Evolutionary conservation across 495 filamentous ascomycete species (phyloP), one percentile per base, ranked within the genome.

Genomic region (Talaromyces proteolyticus): DNA sequence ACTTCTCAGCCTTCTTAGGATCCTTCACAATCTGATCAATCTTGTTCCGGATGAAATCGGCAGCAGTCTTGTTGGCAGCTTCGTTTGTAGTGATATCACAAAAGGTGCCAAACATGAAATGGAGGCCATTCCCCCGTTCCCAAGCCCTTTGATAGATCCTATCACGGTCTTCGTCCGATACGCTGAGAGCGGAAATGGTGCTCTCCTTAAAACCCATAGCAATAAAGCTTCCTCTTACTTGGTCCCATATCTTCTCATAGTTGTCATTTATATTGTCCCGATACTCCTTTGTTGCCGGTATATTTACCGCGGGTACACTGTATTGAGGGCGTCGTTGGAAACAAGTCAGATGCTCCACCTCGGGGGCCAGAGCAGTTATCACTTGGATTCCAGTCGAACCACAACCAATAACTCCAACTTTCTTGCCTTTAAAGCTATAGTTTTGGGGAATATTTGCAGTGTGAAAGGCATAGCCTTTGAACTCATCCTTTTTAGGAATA

Each of bases 331-430:
- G 68, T 12, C 70, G 54, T 41, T 70, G 66, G 54, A 68, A 68
- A 14, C 67, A 62, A 0, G 65, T 70, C 21, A 69, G 55, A 5
- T 29, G 26, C 26, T 29, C 12, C 0, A 57, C 69, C 10, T 54
- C 34, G 42, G 55, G 54, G 8, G 56, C 64, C 19, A 64, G 25
- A 0, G 53, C 46, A 1, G 48, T 51, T 18, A 59, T 62, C 11
- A 69, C 53, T 55, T 80, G 77, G 11, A 76, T 60, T 3, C 67
- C 73, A 2, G 70, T 66, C 1, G 72, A 58, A 0, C 76, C 76
- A 0, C 62, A 72, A 0, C 76, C 74, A 21, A 80, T 63, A 3
- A 79, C 68, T 6, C 61, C 73, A 21, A 79, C 69, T 0, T 61
- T 60, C 55, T 76, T 75, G 11, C 64, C 65, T 14, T 65, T 21